phyloP scores from a whole-genome alignment of 768 basidiomycete genomes.

The Gloeophyllum trabeum region DNA sequence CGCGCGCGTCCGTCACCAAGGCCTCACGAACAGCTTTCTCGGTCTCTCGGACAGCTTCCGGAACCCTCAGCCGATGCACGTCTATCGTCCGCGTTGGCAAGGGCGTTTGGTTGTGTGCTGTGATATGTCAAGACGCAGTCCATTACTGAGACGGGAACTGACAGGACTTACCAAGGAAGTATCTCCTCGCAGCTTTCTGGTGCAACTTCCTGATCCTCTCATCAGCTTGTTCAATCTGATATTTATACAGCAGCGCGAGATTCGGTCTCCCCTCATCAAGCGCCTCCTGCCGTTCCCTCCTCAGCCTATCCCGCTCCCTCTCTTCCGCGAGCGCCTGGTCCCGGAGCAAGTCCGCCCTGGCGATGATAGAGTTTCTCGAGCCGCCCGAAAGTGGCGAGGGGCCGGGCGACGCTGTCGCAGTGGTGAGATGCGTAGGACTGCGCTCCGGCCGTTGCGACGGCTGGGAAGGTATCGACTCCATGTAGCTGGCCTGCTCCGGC shows the following conservation, averaged over 20 bases:
- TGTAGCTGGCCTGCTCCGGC: conserved; percentile 4
- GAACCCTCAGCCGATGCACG: conserved; percentile 20
- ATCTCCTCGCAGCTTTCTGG: conserved; percentile 20
- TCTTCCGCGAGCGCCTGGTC: conserved; percentile 16
- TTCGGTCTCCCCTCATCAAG: conserved; percentile 11
- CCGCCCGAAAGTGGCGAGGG: too few species aligned
- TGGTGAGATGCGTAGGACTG: too few species aligned
- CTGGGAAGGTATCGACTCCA: conserved; percentile 11
- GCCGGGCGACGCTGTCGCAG: too few species aligned
- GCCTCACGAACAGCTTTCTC: conserved; percentile 21
- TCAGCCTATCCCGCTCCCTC: conserved; percentile 13
- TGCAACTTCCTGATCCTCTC: conserved; percentile 17
- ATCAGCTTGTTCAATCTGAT: conserved; percentile 17
- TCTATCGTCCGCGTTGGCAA: conserved; percentile 19
- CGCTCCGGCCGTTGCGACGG: too few species aligned
- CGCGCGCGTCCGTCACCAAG: conserved; percentile 14
- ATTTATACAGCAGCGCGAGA: conserved; percentile 16
- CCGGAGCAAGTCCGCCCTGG: conserved; percentile 17
- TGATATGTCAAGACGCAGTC: neutral
- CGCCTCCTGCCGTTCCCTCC: conserved; percentile 13
- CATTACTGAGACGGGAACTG: neutral
- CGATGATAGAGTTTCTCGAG: conserved; percentile 13
- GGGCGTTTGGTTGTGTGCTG: conserved; percentile 20
- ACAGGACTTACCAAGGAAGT: conserved; percentile 17
- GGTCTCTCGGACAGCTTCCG: conserved; percentile 18